phyloP scores from a whole-genome alignment of 2,329 filamentous ascomycete genomes.

The Myriosclerotinia curreyana region DNA sequence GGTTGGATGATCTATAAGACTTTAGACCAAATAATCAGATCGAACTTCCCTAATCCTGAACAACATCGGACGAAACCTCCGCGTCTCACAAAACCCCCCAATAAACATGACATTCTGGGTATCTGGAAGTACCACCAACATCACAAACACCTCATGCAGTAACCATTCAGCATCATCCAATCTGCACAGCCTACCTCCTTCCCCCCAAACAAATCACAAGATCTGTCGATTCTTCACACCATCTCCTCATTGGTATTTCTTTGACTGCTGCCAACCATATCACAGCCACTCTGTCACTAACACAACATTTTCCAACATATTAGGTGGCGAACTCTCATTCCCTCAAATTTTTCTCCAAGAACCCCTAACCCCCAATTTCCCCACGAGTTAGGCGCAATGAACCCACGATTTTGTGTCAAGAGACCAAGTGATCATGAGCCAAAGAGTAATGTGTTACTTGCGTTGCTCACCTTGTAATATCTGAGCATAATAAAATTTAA shows the following conservation, averaged over 20 bases:
- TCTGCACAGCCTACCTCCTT: neutral
- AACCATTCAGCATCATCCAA: neutral
- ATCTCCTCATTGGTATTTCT: neutral
- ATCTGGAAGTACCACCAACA: neutral
- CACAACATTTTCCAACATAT: neutral
- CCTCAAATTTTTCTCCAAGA: neutral
- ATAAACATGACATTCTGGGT: neutral
- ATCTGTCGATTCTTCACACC: neutral
- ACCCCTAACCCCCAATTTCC: neutral
- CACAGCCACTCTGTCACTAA: conserved; percentile 11
- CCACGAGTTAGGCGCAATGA: conserved; percentile 7
- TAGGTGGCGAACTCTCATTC: conserved; percentile 16
- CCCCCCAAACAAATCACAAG: neutral
- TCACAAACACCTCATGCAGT: neutral
- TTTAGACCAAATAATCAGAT: no score
- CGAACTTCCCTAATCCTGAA: no score
- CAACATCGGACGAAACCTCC: neutral
- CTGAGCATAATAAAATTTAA: neutral
- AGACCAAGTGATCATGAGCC: conserved; percentile 16
- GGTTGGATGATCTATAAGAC: no score
- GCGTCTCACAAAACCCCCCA: neutral
- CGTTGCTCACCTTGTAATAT: neutral
- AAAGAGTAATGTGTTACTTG: neutral
- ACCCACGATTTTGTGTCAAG: neutral
- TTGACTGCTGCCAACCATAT: conserved; percentile 1